Percentiles rank a stretch among this genome's conserved stretches.
phyloP scores from a whole-genome alignment of 2,329 filamentous ascomycete species.

The Echinosphaeria canescens region DNA sequence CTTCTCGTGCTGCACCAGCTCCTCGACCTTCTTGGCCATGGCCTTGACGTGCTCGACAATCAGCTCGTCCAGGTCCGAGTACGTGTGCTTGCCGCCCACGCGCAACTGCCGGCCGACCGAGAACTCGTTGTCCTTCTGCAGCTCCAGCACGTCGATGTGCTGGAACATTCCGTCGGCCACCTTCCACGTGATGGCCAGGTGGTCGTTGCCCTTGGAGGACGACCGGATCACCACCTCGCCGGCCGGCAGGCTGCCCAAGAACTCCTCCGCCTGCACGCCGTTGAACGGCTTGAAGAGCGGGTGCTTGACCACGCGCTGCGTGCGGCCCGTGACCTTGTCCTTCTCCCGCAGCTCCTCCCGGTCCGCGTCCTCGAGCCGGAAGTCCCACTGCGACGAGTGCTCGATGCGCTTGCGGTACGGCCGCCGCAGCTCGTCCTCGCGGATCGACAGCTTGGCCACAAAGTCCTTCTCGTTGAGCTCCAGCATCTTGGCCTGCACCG shows the following conservation, averaged over 20 bases:
- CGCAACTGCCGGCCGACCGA: constrained; percentile 72
- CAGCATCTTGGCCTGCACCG: constrained; percentile 68
- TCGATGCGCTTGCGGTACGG: constrained; percentile 51
- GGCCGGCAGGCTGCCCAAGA: constrained; percentile 61
- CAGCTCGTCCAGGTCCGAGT: constrained; percentile 90
- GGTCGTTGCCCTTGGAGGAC: constrained; percentile 86
- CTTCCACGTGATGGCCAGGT: constrained; percentile 95
- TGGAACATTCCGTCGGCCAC: constrained; percentile 92
- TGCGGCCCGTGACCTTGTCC: constrained; percentile 65
- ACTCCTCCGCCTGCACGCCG: constrained; percentile 80
- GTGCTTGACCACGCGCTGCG: constrained; percentile 92
- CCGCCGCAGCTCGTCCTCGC: constrained; percentile 58
- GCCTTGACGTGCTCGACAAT: constrained; percentile 95
- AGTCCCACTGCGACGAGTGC: constrained; percentile 73
- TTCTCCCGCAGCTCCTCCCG: constrained; percentile 70
- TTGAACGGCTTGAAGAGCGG: constrained; percentile 92
- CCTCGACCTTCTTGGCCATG: constrained; percentile 94
- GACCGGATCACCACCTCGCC: constrained; percentile 92
- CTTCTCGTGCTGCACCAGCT: constrained; percentile 88
- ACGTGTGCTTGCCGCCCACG: constrained; percentile 74
- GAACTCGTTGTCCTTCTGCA: constrained; percentile 95
- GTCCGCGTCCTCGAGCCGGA: constrained; percentile 58
- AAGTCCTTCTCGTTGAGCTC: constrained; percentile 79
- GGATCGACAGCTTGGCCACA: constrained; percentile 60
- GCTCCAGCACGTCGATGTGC: constrained; percentile 89